phyloP scores from a whole-genome alignment of 306 rosid genomes.

The Cicer chorassanicum region DNA sequence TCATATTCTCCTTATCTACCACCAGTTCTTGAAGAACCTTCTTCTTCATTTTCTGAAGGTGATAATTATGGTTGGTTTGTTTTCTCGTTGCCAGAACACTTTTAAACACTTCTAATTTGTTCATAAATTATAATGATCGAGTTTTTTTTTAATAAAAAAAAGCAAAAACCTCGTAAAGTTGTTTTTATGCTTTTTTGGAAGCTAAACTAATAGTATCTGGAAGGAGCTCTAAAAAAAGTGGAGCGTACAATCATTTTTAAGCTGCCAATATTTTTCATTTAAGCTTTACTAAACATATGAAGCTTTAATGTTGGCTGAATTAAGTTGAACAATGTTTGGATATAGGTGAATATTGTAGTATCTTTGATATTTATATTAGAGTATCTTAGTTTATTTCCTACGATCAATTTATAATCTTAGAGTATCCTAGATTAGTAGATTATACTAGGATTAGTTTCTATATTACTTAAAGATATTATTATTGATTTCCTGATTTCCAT shows the following conservation, averaged over 20 bases:
- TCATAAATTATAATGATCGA: background rate
- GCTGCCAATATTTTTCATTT: slow-evolving; percentile 21
- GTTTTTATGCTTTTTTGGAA: background rate
- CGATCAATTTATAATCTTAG: slow-evolving; percentile 9
- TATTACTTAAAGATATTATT: background rate
- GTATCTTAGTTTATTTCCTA: background rate
- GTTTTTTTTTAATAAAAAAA: background rate
- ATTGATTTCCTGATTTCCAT: background rate
- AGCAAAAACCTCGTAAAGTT: background rate
- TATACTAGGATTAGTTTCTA: background rate
- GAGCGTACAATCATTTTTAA: background rate
- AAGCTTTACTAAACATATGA: slow-evolving; percentile 19
- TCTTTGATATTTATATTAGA: background rate
- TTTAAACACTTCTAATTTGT: slow-evolving; percentile 10
- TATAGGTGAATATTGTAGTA: background rate
- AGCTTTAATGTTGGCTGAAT: slow-evolving; percentile 32
- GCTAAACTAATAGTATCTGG: background rate
- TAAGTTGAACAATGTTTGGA: slow-evolving; percentile 34
- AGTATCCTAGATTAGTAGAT: background rate
- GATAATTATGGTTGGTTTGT: slow-evolving; percentile 10
- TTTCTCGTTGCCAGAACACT: background rate
- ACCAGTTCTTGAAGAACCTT: slow-evolving; percentile 92
- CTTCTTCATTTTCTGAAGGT: slow-evolving; percentile 97
- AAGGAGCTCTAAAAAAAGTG: background rate
- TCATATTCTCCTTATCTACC: slow-evolving; percentile 75